phyloP scores from a whole-genome alignment of 2,329 filamentous ascomycete species.

The Alternaria dauci region DNA sequence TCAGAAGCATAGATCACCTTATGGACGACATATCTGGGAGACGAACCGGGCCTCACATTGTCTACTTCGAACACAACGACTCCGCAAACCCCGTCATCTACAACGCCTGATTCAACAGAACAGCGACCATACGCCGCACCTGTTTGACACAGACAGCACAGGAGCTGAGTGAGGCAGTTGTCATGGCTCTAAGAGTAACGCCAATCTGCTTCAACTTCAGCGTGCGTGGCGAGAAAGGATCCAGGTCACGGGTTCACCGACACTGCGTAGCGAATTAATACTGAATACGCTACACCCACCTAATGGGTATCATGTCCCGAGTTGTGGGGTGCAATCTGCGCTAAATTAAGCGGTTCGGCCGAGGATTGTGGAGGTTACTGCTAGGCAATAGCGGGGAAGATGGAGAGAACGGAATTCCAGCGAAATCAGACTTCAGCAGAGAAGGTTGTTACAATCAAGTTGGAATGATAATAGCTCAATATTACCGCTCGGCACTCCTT shows the following conservation, averaged over 20 bases:
- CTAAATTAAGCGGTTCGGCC: neutral
- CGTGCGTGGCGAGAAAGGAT: neutral
- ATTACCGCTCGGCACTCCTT: no score
- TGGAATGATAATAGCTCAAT: neutral
- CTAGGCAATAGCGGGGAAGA: conserved; percentile 6
- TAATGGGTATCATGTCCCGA: conserved; percentile 1
- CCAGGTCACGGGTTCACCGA: neutral
- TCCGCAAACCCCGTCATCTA: neutral
- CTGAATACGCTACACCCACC: neutral
- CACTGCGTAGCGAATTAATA: neutral
- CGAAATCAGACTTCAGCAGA: neutral
- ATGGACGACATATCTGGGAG: neutral
- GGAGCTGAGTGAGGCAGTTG: neutral
- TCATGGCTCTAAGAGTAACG: neutral
- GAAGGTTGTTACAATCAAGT: neutral
- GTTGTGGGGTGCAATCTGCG: neutral
- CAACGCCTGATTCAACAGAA: neutral
- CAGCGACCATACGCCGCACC: neutral
- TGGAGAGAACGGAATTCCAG: neutral
- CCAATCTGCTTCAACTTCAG: neutral
- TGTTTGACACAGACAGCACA: neutral
- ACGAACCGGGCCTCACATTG: neutral
- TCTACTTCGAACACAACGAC: neutral
- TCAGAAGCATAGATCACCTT: neutral
- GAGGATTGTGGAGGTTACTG: neutral